These are phyloP conservation scores for Trichoderma asperelloides DNA, from an alignment of 495 filamentous ascomycete species.

Conservation along the genomic window DNA sequence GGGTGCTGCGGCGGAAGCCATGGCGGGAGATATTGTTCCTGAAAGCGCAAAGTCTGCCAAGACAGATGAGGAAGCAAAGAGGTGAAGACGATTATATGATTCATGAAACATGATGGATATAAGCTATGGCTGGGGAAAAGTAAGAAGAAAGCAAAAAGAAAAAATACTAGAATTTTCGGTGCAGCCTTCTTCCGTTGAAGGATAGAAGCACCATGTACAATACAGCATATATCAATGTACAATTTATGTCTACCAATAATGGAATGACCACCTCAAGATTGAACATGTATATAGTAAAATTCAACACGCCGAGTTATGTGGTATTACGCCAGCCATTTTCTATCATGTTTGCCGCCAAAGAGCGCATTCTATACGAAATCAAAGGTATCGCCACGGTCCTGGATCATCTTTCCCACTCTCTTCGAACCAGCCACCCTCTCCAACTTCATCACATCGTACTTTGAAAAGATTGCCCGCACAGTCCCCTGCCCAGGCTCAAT, in stretches of 20 bases:
- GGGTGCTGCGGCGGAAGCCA: constrained; percentile 18
- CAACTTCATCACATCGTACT: constrained; percentile 78
- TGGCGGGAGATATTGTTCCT: constrained; percentile 7
- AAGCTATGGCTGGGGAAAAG: not conserved
- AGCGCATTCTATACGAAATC: constrained; percentile 49
- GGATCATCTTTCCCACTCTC: constrained; percentile 68
- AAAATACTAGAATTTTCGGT: not conserved
- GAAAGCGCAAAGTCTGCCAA: constrained; percentile 1
- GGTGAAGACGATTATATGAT: not conserved
- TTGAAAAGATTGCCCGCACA: constrained; percentile 70
- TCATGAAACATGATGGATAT: not conserved
- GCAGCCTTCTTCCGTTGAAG: not conserved
- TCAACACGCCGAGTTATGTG: not conserved
- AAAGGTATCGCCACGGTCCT: constrained; percentile 79
- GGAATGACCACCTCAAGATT: not conserved
- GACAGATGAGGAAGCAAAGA: constrained; percentile 4
- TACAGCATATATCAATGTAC: constrained; percentile 11
- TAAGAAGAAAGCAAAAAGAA: not conserved
- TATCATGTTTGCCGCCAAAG: not conserved
- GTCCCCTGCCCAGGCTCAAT: constrained; percentile 42
- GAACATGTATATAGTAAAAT: not conserved
- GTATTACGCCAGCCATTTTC: not conserved
- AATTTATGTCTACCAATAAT: not conserved
- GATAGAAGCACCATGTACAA: constrained; percentile 10
- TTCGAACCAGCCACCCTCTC: constrained; percentile 79